Evolutionary conservation across 228 moss, liverwort and hornwort species (phyloP), one percentile per base, ranked within the genome.

Genomic region (Sphagnum fallax): DNA sequence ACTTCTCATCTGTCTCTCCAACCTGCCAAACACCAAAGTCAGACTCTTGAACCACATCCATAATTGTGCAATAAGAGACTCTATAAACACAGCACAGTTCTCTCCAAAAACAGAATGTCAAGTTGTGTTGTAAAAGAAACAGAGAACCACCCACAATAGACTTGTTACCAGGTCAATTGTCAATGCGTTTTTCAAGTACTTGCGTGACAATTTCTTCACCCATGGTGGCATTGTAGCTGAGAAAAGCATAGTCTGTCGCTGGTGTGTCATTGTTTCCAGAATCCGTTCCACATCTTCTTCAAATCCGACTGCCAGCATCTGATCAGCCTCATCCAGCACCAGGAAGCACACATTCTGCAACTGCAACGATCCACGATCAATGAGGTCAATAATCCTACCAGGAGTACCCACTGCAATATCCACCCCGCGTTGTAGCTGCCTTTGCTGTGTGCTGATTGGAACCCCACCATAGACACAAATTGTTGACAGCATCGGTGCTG

Each of bases 221-320:
- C 90, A 90, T 8, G 71, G 72, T 50, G 92, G 92, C 92, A 92
- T 90, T n/a, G 92, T 92, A 12, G 92, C 92, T 47, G 90, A 90
- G 59, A 92, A 92, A 14, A 92, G 82, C 88, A 90, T 86, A 63
- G 85, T 88, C 75, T 92, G 92, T 7, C 92, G 79, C 72, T 85
- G 76, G 13, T 64, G 64, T 5, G 88, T 85, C 78, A 90, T 82
- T 32, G 77, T 67, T 74, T 90, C 90, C 63, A 92, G 67, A 71
- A 92, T 92, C 8, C 77, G 79, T 73, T 90, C 90, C 74, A 92
- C 90, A 47, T 92, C 90, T 71, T 92, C 92, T 77, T 89, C 92
- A 70, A 92, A 92, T 10, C 92, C 92, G 52, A 92, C 90, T 6
- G 90, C 94, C 81, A 94, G 73, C 94, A 94, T 91, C 75, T 91